Evolutionary conservation across 2,329 filamentous ascomycete genomes (phyloP).

Genomic region (Sarocladium brachiariae): DNA sequence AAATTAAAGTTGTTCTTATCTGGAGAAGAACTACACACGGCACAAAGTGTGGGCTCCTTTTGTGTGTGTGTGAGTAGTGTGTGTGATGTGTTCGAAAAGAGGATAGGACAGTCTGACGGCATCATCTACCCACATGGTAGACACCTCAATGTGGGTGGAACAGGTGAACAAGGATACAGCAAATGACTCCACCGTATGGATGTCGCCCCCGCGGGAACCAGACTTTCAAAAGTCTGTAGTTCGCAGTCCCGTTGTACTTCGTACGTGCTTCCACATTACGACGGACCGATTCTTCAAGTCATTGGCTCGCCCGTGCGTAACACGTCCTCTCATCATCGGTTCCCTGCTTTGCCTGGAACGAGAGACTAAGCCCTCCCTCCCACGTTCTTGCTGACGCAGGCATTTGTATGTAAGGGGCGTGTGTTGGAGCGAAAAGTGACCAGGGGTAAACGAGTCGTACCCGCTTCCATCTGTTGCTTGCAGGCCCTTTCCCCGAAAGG

Average conservation of each 20-base stretch:
- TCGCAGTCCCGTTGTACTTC: too few relatives aligned
- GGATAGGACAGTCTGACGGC: too few relatives aligned
- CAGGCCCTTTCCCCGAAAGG: not conserved
- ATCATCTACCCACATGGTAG: too few relatives aligned
- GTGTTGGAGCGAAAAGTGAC: not conserved
- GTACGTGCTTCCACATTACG: not conserved
- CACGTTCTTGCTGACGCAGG: not conserved
- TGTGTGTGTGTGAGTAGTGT: too few relatives aligned
- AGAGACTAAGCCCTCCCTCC: not conserved
- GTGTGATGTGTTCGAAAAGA: not conserved
- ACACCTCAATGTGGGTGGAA: too few relatives aligned
- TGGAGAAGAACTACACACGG: too few relatives aligned
- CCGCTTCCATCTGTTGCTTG: not conserved
- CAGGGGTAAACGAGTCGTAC: not conserved
- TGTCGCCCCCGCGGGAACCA: not conserved
- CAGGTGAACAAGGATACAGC: too few relatives aligned
- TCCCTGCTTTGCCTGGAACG: not conserved
- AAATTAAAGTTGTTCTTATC: not conserved
- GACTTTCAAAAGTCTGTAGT: too few relatives aligned
- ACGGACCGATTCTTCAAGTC: not conserved
- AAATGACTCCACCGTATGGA: too few relatives aligned
- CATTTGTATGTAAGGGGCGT: not conserved
- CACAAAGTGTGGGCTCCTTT: too few relatives aligned
- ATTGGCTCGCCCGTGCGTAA: not conserved
- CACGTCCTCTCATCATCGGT: not conserved